Conservation (phyloP, 352 stramenopile species). For the Pythium brachiatum region DNA sequence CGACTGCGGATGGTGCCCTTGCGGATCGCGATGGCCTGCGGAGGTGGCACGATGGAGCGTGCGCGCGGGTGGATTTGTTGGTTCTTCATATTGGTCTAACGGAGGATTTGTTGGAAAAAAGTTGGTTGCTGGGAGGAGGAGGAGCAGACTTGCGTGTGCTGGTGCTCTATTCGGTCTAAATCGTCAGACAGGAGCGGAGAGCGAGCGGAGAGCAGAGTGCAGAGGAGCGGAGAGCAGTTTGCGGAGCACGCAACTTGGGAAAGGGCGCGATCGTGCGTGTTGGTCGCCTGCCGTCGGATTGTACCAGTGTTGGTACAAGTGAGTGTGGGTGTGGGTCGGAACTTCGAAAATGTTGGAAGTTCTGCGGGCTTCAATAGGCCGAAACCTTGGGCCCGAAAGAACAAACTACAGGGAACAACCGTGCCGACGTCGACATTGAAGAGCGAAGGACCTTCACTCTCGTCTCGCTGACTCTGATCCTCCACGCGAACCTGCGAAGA, state of each 20-base stretch:
- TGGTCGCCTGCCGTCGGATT: conserved; percentile 24
- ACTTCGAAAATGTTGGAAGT: conserved; percentile 8
- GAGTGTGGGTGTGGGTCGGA: conserved; percentile 8
- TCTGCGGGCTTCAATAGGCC: conserved; percentile 13
- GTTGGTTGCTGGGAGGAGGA: conserved; percentile 4
- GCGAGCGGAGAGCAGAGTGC: neutral
- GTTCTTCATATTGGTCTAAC: conserved; percentile 21
- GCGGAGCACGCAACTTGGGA: conserved; percentile 8
- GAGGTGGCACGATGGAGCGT: neutral
- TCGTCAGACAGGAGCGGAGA: neutral
- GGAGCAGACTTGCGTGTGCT: neutral
- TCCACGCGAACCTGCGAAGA: conserved; percentile 25
- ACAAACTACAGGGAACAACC: conserved; percentile 12
- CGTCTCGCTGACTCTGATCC: conserved; percentile 2
- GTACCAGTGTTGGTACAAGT: conserved; percentile 16
- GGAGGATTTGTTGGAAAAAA: conserved; percentile 6
- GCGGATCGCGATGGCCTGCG: conserved; percentile 6
- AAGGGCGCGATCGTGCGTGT: conserved; percentile 19
- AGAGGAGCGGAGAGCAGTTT: neutral
- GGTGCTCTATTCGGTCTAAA: neutral
- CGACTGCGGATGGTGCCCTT: conserved; percentile 23
- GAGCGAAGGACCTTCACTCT: conserved; percentile 30
- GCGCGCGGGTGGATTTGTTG: conserved; percentile 7
- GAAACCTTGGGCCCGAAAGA: conserved; percentile 8
- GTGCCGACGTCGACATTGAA: conserved; percentile 27